Conservation (phyloP, 176 grass and related monocot genomes). For the Oryza longistaminata region DNA sequence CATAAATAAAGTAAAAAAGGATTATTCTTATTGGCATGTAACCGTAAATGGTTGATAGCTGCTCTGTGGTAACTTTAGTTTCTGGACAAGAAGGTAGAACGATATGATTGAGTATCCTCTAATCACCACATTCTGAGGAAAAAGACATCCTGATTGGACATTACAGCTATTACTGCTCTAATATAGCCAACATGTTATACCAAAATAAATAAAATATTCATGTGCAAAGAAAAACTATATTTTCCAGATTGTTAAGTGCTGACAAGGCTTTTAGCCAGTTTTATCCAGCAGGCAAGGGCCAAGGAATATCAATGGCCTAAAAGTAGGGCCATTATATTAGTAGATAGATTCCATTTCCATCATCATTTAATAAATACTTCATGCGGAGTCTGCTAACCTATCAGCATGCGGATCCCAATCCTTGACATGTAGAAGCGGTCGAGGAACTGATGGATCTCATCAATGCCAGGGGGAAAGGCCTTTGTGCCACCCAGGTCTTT, state of each 20-base stretch:
- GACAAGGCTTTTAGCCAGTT: slow-evolving; percentile 10
- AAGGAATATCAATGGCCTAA: slow-evolving; percentile 17
- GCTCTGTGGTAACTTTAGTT: background rate
- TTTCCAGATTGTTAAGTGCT: slow-evolving; percentile 7
- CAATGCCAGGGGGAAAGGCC: slow-evolving; percentile 43
- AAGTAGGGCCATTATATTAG: background rate
- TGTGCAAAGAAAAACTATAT: background rate
- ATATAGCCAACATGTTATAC: background rate
- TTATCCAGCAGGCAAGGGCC: slow-evolving; percentile 3
- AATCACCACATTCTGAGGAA: background rate
- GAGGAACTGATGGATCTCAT: slow-evolving; percentile 87
- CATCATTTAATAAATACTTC: background rate
- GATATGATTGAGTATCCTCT: background rate
- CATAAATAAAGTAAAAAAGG: background rate
- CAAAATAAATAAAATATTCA: background rate
- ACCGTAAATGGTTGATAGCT: background rate
- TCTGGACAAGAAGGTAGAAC: background rate
- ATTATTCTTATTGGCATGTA: background rate
- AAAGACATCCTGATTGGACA: background rate
- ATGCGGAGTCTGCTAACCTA: slow-evolving; percentile 47
- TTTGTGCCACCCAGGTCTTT: slow-evolving; percentile 57
- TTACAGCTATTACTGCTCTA: slow-evolving; percentile 13
- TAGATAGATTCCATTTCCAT: slow-evolving; percentile 17
- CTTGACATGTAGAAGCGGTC: slow-evolving; percentile 97
- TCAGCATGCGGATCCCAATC: slow-evolving; percentile 96